These are phyloP conservation scores for Blastomyces silverae DNA, from an alignment of 2,329 filamentous ascomycete species.

Conservation along the genomic window DNA sequence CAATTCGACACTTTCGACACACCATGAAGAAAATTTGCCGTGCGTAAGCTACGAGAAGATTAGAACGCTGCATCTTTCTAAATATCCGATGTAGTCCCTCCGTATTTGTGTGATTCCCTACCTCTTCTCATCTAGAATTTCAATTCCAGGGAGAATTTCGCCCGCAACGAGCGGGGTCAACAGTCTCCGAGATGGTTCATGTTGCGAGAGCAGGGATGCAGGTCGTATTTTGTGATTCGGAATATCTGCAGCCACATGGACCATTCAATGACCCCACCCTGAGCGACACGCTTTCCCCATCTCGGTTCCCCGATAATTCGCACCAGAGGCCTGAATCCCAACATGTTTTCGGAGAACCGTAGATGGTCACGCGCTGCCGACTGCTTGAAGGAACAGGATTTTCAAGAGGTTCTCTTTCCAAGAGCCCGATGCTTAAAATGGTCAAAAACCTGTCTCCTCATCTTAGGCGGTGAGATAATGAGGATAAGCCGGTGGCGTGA, in stretches of 20 bases:
- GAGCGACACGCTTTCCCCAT: slow-evolving; percentile 7
- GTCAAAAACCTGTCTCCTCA: background rate
- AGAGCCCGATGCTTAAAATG: background rate
- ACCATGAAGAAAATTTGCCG: background rate
- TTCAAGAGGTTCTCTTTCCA: background rate
- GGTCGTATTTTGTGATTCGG: background rate
- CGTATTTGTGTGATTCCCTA: background rate
- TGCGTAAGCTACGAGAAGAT: background rate
- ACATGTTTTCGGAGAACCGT: background rate
- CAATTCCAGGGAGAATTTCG: background rate
- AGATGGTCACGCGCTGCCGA: background rate
- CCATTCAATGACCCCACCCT: background rate
- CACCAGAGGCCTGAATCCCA: background rate
- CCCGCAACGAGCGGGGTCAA: background rate
- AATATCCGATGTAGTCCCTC: background rate
- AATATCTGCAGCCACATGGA: background rate
- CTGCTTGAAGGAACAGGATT: background rate
- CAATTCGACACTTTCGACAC: background rate
- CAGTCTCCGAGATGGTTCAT: background rate
- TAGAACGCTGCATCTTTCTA: background rate
- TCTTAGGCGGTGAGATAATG: background rate
- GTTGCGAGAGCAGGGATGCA: background rate
- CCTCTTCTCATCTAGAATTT: background rate
- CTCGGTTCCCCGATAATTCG: background rate
- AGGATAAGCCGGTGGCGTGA: background rate